Evolutionary conservation across 2,329 filamentous ascomycete genomes (phyloP), one percentile per base, ranked within the genome.

Genomic region (Ceratocystis papillata): DNA sequence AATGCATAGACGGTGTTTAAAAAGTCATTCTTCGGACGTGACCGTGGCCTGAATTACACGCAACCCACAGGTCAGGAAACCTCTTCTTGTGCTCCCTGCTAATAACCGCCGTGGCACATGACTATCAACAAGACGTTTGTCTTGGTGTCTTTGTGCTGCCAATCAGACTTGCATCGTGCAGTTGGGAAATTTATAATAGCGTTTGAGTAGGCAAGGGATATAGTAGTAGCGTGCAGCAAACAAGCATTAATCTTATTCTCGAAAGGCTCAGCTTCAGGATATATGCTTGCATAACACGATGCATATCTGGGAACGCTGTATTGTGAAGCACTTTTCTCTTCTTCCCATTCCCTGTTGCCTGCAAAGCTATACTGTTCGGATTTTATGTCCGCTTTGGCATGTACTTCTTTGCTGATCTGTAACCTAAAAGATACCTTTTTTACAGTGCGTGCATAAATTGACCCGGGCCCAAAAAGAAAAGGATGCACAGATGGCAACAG

Each of bases 401-500:
- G 55, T 59, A 59, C 8, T 7, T 59, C 28, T 59, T 59, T 28
- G 28, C 55, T 37, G 7, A 59, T 37, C 55, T 59, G 55, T 37
- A 59, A 59, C 55, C 55, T 59, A 59, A 59, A 59, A 59, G 55
- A 59, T 59, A 59, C 55, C 25, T 59, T 53, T 57, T 53, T 30
- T 59, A 59, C 28, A 59, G 55, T 59, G 55, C 28, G 25, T 59
- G 55, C 55, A 59, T 59, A 59, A 59, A 30, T 37, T 59, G 55
- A 59, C 22, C 55, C 55, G 33, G 12, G 55, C 55, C 1, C 55
- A 15, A 4, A 41, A 41, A 41, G 30, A 15, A 53, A 10, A 59
- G 55, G 55, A 59, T 59, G 55, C 25, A 59, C 55, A 59, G 48
- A 41, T 41, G 48, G 48, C 48, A 53, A 28, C 22, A 10, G 48